Percentiles rank a stretch among this genome's conserved stretches.
Conservation (phyloP, 352 stramenopile genomes). For the Pythium dissimile region DNA sequence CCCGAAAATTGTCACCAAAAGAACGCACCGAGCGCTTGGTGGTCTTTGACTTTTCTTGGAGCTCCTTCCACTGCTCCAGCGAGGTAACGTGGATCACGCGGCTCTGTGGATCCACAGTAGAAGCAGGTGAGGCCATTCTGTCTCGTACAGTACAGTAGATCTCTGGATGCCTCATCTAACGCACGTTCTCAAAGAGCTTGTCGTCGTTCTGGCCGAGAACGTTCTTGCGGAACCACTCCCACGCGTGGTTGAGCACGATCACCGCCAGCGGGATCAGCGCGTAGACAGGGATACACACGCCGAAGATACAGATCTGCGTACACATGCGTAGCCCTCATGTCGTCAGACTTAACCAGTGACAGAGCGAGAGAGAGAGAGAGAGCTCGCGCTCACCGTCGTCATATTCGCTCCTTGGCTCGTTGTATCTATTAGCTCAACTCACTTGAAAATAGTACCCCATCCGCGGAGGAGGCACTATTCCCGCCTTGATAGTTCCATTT, state of each 20-base stretch:
- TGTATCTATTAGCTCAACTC: neutral
- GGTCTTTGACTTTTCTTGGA: constrained; percentile 59
- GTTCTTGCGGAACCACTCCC: constrained; percentile 70
- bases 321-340: neutral
- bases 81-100: constrained; percentile 72
- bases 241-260: constrained; percentile 64
- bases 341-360: too few relatives aligned
- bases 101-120: constrained; percentile 27
- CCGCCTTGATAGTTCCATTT: too few relatives aligned
- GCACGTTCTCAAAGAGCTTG: constrained; percentile 32
- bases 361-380: too few relatives aligned
- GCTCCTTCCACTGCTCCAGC: constrained; percentile 67
- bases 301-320: constrained; percentile 73
- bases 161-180: neutral
- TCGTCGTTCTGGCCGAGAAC: constrained; percentile 50
- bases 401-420: constrained; percentile 13
- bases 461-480: neutral
- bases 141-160: neutral
- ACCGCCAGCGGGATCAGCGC: constrained; percentile 67
- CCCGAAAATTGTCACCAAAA: neutral
- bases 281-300: constrained; percentile 76
- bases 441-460: neutral
- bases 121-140: neutral
- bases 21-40: constrained; percentile 57
- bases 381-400: constrained; percentile 26